Conservation (phyloP, 2,329 filamentous ascomycete genomes). For the Sporothrix phasma region DNA sequence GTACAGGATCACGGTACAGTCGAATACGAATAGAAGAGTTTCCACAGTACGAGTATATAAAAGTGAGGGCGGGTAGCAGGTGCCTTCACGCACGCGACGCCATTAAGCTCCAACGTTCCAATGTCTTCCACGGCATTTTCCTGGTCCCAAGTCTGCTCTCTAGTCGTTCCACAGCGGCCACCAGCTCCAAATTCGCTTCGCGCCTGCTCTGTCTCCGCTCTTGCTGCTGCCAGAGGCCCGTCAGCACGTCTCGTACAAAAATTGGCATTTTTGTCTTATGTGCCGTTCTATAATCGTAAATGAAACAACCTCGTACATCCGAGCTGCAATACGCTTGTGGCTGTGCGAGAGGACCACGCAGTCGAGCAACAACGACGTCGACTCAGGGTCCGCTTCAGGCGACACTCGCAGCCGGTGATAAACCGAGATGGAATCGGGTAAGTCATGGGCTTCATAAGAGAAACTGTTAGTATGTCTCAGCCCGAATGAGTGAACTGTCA, state of each 20-base stretch:
- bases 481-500: background rate
- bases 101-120: conserved; percentile 31
- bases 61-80: too few species aligned
- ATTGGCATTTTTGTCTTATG: conserved; percentile 31
- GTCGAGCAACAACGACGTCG: conserved; percentile 49
- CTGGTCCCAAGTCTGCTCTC: conserved; percentile 68
- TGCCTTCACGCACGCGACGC: too few species aligned
- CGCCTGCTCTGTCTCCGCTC: conserved; percentile 46
- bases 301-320: conserved; percentile 67
- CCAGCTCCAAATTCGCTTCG: conserved; percentile 45
- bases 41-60: too few species aligned
- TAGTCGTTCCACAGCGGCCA: conserved; percentile 47
- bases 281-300: conserved; percentile 50
- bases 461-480: too few species aligned
- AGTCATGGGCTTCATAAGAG: conserved; percentile 70
- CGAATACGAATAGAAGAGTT: too few species aligned
- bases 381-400: conserved; percentile 34
- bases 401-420: conserved; percentile 62
- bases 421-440: conserved; percentile 77
- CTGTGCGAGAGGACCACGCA: conserved; percentile 64
- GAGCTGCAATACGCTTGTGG: conserved; percentile 61
- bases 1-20: too few species aligned
- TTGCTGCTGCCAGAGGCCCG: conserved; percentile 34
- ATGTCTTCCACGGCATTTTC: conserved; percentile 62
- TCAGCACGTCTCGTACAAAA: conserved; percentile 33